These are phyloP conservation scores for Didymella glomerata DNA, from an alignment of 2,329 filamentous ascomycete species.

Conservation along the genomic window DNA sequence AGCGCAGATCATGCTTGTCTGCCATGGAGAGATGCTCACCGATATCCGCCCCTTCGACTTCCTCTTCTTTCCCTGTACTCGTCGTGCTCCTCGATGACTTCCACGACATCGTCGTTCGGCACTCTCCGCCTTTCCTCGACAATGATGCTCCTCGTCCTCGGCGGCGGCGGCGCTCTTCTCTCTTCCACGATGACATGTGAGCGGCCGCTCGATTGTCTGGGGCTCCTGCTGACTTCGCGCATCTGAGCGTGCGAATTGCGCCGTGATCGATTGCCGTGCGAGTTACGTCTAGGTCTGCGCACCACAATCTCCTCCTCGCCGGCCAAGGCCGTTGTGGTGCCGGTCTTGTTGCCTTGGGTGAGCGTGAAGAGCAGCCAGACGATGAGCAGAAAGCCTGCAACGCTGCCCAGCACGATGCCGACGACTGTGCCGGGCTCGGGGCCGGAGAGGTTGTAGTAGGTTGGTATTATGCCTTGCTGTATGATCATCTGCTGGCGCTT, in stretches of 20 bases:
- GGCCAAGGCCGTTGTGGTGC: constrained; percentile 52
- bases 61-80: constrained; percentile 50
- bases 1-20: constrained; percentile 9
- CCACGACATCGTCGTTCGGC: constrained; percentile 63
- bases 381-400: constrained; percentile 62
- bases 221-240: constrained; percentile 51
- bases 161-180: constrained; percentile 36
- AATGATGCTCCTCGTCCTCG: constrained; percentile 50
- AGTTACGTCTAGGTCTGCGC: constrained; percentile 40
- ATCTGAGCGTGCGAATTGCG: constrained; percentile 44
- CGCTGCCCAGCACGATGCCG: constrained; percentile 66
- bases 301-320: constrained; percentile 68
- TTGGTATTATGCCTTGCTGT: constrained; percentile 62
- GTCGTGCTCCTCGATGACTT: constrained; percentile 66
- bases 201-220: constrained; percentile 41
- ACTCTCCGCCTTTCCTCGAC: constrained; percentile 57
- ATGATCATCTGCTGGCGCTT: constrained; percentile 33
- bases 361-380: constrained; percentile 61
- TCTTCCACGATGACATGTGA: constrained; percentile 52
- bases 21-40: constrained; percentile 48
- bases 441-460: constrained; percentile 65
- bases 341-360: constrained; percentile 40
- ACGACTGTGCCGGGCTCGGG: constrained; percentile 66
- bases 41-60: constrained; percentile 56
- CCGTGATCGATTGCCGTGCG: constrained; percentile 45